Conservation (phyloP, 2,329 filamentous ascomycete genomes). For the Zasmidium citrigriseum region DNA sequence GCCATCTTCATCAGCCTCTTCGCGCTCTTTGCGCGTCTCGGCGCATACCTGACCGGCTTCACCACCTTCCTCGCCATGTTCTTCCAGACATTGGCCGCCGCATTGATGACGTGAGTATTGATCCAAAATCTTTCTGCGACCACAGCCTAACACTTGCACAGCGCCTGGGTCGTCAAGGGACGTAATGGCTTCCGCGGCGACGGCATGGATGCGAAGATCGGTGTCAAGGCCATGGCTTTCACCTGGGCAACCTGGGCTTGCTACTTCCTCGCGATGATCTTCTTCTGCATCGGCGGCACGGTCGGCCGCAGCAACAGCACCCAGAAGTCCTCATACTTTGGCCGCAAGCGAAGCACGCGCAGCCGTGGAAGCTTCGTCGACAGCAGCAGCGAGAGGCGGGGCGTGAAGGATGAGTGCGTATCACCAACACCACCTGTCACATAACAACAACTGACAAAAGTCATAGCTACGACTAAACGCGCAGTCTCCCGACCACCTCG, state of each 20-base stretch:
- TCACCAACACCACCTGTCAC: constrained; percentile 4
- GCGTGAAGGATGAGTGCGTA: constrained; percentile 73
- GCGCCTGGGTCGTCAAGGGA: constrained; percentile 68
- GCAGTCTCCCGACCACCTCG: neutral
- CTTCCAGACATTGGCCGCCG: constrained; percentile 66
- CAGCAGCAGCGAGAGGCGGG: constrained; percentile 58
- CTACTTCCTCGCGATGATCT: constrained; percentile 64
- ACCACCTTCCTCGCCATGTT: constrained; percentile 63
- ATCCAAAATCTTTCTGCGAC: neutral
- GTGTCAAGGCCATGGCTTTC: constrained; percentile 72
- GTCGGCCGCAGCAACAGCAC: constrained; percentile 48
- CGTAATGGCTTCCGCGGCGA: constrained; percentile 64
- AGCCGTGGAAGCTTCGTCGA: constrained; percentile 57
- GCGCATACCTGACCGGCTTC: constrained; percentile 65
- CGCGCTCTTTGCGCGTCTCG: constrained; percentile 70
- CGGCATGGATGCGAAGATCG: constrained; percentile 61
- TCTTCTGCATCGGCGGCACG: constrained; percentile 66
- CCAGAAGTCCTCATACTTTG: constrained; percentile 44
- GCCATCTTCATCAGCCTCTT: constrained; percentile 69
- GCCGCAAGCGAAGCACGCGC: constrained; percentile 52
- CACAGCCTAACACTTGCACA: constrained; percentile 37
- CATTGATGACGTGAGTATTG: constrained; percentile 71
- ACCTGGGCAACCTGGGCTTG: constrained; percentile 71
- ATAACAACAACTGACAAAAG: neutral
- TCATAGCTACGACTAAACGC: neutral